Evolutionary conservation across 805 yeast species (phyloP), one percentile per base, ranked within the genome.

Genomic region (Ogataea paraovalis): DNA sequence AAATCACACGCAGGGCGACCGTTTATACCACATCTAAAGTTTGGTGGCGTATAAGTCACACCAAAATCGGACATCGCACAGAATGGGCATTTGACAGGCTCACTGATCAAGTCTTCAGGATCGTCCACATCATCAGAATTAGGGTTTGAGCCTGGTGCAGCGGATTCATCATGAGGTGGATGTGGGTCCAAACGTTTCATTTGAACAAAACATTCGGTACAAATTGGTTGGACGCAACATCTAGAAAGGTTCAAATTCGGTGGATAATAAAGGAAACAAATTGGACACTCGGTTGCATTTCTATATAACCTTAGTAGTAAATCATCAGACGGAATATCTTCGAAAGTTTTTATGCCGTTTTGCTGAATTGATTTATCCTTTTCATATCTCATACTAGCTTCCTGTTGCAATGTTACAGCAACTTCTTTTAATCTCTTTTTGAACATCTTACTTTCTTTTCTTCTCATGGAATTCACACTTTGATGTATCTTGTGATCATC

Each of bases 201-300:
- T 66, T 92, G 97, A 10, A 92, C 97, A 76, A 92, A 94, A 63
- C 99, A 92, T 67, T 92, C 98, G 2, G 96, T 78, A 68, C 99
- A 94, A 19, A 92, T 90, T 1, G 96, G 91, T 64, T 92, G 98
- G 43, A 79, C 78, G 65, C 99, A 92, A 66, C 99, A 92, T 40
- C 96, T 74, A 8, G 96, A 84, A 45, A 76, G 65, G 68, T 94
- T 94, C 51, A 91, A 66, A 57, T 80, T 78, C 23, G 78, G 74
- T 1, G 98, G 97, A 66, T 84, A 90, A 61, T 77, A 87, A 9
- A 94, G 73, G 63, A 92, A 92, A 62, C 99, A 92, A 54, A 92
- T 92, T 9, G 99, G 98, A 64, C 99, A 92, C 59, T 94, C 99
- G 27, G 75, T 68, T 3, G 88, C 80, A 48, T 79, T 69, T 45